A percentile compares a stretch with the other conserved stretches of the same genome.
These are phyloP conservation scores for Rutstroemia sp. DNA, from an alignment of 2,329 filamentous ascomycete species.

Conservation along the genomic window DNA sequence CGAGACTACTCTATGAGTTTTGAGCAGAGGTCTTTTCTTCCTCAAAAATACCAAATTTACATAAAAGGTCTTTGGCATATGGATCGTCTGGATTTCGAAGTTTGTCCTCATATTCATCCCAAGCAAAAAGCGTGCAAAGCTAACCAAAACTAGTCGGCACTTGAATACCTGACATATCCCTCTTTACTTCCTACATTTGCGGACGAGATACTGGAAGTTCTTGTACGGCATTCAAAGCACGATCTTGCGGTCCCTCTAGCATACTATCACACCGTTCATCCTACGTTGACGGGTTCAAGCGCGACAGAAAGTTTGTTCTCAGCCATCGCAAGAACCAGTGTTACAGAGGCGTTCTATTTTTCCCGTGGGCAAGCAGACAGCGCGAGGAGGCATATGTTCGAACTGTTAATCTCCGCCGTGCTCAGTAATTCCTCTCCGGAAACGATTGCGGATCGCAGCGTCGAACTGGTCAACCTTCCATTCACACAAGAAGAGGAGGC, in stretches of 20 bases:
- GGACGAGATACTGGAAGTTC: conserved; percentile 68
- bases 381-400: conserved; percentile 57
- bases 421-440: conserved; percentile 36
- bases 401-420: conserved; percentile 54
- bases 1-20: conserved; percentile 49
- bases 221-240: conserved; percentile 54
- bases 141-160: conserved; percentile 43
- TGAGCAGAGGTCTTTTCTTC: conserved; percentile 55
- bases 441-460: conserved; percentile 46
- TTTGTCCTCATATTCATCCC: conserved; percentile 29
- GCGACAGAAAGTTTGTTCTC: conserved; percentile 62
- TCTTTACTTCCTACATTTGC: conserved; percentile 74
- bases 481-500: conserved; percentile 62
- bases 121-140: conserved; percentile 18
- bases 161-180: conserved; percentile 72
- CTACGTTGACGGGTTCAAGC: conserved; percentile 56
- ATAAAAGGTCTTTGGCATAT: conserved; percentile 78
- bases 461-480: conserved; percentile 66
- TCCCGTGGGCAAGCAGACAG: conserved; percentile 55
- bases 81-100: conserved; percentile 62
- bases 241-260: conserved; percentile 63
- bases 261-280: conserved; percentile 71
- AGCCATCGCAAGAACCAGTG: conserved; percentile 57
- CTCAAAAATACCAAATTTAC: conserved; percentile 69
- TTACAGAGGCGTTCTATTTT: conserved; percentile 69